Conservation (phyloP, 352 stramenopile species). For the Blastocystis sp. region DNA sequence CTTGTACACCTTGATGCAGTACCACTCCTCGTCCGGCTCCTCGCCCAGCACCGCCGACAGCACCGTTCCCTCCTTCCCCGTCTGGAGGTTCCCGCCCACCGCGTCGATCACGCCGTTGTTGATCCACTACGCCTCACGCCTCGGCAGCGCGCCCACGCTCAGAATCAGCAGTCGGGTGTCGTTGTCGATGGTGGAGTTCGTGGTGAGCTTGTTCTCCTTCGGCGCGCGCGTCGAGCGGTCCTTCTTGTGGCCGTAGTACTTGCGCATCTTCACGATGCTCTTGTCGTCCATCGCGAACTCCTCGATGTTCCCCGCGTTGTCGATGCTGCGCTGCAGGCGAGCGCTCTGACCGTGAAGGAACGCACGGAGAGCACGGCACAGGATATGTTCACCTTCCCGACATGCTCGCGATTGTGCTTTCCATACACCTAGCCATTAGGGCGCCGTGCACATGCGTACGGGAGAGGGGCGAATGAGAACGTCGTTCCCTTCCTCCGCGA, state of each 20-base stretch:
- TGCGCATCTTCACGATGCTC: conserved; percentile 64
- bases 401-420: conserved; percentile 46
- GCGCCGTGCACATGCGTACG: background rate
- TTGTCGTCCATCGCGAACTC: conserved; percentile 64
- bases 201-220: conserved; percentile 57
- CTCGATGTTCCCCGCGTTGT: conserved; percentile 48
- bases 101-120: conserved; percentile 85
- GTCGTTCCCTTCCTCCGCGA: conserved; percentile 7
- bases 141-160: background rate
- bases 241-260: conserved; percentile 45
- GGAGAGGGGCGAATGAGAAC: background rate
- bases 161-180: conserved; percentile 22
- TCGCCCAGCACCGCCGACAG: conserved; percentile 79
- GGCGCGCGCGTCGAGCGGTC: conserved; percentile 12
- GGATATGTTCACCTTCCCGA: conserved; percentile 72
- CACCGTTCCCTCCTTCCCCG: conserved; percentile 87
- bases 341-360: conserved; percentile 37
- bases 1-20: conserved; percentile 87
- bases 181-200: conserved; percentile 41
- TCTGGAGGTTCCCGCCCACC: conserved; percentile 96
- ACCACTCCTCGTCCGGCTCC: conserved; percentile 80
- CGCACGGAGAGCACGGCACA: background rate
- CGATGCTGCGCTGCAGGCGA: background rate
- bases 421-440: background rate
- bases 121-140: conserved; percentile 1